A percentile compares a stretch with the other conserved stretches of the same genome.
Evolutionary conservation across 1,139 yeast species (phyloP).

Genomic region (Pichia sp.): DNA sequence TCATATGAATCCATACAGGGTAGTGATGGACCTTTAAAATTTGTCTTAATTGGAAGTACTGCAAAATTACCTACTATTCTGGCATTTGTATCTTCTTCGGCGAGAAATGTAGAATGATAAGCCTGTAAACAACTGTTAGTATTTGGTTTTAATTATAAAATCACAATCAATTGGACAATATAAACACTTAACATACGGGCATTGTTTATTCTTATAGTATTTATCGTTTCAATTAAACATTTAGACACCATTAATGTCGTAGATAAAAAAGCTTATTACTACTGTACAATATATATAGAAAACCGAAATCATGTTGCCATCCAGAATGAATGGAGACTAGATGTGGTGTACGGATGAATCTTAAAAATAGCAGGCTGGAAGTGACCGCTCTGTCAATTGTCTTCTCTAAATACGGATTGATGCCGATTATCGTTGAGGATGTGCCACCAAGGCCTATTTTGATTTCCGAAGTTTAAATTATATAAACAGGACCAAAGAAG

Average conservation of each 20-base stretch:
- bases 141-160: background rate
- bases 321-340: background rate
- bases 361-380: background rate
- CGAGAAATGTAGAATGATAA: conserved; percentile 82
- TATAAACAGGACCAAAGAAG: no score
- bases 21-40: conserved; percentile 85
- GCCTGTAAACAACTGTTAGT: conserved; percentile 40
- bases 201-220: background rate
- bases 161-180: background rate
- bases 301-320: background rate
- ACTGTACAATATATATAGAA: background rate
- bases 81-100: conserved; percentile 47
- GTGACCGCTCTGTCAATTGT: no score
- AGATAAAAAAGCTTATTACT: no score
- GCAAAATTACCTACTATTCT: conserved; percentile 61
- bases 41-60: conserved; percentile 74
- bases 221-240: no score
- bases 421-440: no score
- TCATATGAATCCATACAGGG: conserved; percentile 82
- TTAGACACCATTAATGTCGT: no score
- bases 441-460: no score
- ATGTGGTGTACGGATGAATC: background rate
- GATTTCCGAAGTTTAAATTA: no score
- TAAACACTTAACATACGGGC: background rate
- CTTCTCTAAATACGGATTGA: no score